These are phyloP conservation scores for Tolypocladium pustulatum DNA, from an alignment of 2,329 filamentous ascomycete genomes.

Conservation along the genomic window DNA sequence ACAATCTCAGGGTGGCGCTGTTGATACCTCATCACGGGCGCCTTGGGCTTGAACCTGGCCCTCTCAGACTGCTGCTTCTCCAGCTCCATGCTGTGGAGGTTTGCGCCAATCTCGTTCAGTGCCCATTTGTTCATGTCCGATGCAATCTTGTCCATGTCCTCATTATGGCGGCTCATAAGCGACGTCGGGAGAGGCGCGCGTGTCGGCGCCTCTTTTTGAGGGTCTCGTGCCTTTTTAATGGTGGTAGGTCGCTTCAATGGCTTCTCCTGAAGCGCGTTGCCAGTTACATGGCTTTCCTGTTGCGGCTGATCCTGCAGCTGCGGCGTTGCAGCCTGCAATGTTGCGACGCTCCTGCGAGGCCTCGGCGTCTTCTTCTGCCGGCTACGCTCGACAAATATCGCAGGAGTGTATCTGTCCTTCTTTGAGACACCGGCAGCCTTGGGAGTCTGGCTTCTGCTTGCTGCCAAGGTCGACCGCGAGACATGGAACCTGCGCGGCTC, in stretches of 20 bases:
- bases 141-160: conserved; percentile 39
- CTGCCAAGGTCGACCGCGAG: conserved; percentile 33
- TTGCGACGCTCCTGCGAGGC: conserved; percentile 9
- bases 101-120: conserved; percentile 45
- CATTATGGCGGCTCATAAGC: conserved; percentile 20
- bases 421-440: conserved; percentile 25
- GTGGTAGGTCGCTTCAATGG: conserved; percentile 24
- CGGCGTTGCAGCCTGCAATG: conserved; percentile 1
- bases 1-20: conserved; percentile 40
- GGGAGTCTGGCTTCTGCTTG: conserved; percentile 10
- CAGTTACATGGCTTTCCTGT: not conserved
- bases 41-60: conserved; percentile 44
- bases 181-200: conserved; percentile 21
- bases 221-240: conserved; percentile 13
- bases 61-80: conserved; percentile 21
- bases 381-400: conserved; percentile 46
- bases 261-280: conserved; percentile 9
- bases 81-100: conserved; percentile 35
- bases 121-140: conserved; percentile 50
- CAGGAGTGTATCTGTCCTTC: conserved; percentile 28
- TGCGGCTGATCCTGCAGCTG: not conserved
- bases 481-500: conserved; percentile 46
- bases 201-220: conserved; percentile 9
- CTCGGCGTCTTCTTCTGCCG: conserved; percentile 23
- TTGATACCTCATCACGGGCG: conserved; percentile 41